phyloP scores from a whole-genome alignment of 768 basidiomycete genomes.

The Pluteus cervinus region DNA sequence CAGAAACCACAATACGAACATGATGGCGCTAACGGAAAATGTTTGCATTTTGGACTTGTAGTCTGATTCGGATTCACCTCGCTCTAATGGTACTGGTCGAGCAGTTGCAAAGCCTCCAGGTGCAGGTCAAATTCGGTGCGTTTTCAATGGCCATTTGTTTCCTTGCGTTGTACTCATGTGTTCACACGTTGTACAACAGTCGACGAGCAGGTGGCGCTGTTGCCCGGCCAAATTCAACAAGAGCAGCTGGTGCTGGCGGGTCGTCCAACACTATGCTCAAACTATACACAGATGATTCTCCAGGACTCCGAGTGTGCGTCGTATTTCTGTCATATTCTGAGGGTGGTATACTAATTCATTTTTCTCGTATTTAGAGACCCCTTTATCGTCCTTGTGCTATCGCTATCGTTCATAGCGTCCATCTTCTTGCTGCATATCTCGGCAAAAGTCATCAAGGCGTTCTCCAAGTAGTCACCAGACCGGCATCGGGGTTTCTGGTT shows the following conservation, averaged over 20 bases:
- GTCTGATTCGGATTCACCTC: slow-evolving; percentile 79
- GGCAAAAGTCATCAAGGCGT: slow-evolving; percentile 87
- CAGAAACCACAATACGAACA: no score
- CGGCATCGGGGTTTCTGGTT: no score
- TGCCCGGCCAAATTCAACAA: slow-evolving; percentile 76
- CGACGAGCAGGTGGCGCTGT: slow-evolving; percentile 67
- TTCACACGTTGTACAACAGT: slow-evolving; percentile 31
- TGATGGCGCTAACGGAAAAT: no score
- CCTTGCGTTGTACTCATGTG: slow-evolving; percentile 3
- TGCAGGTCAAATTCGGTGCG: slow-evolving; percentile 78
- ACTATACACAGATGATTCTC: slow-evolving; percentile 97
- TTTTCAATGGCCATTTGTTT: slow-evolving; percentile 1
- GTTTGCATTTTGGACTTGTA: slow-evolving; percentile 18
- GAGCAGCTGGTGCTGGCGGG: slow-evolving; percentile 93
- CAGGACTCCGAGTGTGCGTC: slow-evolving; percentile 93
- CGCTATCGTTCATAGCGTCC: slow-evolving; percentile 93
- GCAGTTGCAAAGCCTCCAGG: slow-evolving; percentile 69
- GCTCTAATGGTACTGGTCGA: slow-evolving; percentile 32
- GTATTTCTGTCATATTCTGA: slow-evolving; percentile 4
- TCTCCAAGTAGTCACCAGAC: slow-evolving; percentile 57
- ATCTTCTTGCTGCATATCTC: slow-evolving; percentile 99
- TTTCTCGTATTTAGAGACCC: slow-evolving; percentile 81
- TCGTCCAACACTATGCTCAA: slow-evolving; percentile 98
- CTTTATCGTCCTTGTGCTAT: slow-evolving; percentile 93
- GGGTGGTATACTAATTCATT: slow-evolving; percentile 2